Conservation (phyloP, 192 early-diverging fungal genomes). For the Dissophora ornata region DNA sequence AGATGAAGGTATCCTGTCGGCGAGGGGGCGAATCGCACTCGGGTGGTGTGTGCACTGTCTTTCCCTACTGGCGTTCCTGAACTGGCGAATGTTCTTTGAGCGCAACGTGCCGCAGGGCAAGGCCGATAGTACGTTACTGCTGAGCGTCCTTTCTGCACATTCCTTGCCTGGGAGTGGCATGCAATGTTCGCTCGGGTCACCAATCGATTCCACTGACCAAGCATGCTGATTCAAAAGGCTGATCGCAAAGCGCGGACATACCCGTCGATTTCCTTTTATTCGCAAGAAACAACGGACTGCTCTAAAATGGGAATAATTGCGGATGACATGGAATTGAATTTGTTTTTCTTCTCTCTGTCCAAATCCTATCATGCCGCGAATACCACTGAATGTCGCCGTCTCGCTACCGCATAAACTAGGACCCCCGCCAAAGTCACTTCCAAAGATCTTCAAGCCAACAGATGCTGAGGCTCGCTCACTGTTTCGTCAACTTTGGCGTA, state of each 20-base stretch:
- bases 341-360: no score
- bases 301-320: no score
- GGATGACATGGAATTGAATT: not conserved
- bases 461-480: constrained; percentile 41
- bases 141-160: not conserved
- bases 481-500: constrained; percentile 41
- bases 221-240: constrained; percentile 18
- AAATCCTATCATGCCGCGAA: constrained; percentile 43
- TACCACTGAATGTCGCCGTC: constrained; percentile 33
- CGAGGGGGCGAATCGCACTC: constrained; percentile 94
- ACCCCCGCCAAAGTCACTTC: constrained; percentile 27
- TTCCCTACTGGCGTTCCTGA: not conserved
- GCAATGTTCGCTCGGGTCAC: not conserved
- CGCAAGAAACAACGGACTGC: no score
- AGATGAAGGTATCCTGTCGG: constrained; percentile 94
- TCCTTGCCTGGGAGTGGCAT: not conserved
- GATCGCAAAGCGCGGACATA: not conserved
- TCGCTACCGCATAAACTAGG: constrained; percentile 34
- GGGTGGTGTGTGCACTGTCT: constrained; percentile 26
- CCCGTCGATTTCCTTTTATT: not conserved
- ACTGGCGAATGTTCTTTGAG: not conserved
- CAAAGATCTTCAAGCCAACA: constrained; percentile 18
- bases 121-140: not conserved
- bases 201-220: constrained; percentile 24
- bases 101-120: not conserved